Percentiles rank a stretch among this genome's conserved stretches.
These are phyloP conservation scores for Fusarium sp. DNA, from an alignment of 2,329 filamentous ascomycete genomes.

Conservation along the genomic window DNA sequence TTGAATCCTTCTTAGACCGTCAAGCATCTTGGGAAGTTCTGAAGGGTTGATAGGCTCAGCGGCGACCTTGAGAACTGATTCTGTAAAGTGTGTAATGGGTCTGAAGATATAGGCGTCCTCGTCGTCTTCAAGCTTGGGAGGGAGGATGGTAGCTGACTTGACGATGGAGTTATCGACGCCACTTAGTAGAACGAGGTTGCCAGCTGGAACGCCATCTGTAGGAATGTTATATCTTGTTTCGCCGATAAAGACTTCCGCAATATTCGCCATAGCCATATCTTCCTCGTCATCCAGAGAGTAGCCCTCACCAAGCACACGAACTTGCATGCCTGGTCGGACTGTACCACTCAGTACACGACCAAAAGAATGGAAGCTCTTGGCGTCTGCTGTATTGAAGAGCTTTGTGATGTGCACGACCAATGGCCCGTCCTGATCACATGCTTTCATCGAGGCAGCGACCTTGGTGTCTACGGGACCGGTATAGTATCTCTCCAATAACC, in stretches of 20 bases:
- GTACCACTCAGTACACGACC: constrained; percentile 94
- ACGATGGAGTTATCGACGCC: constrained; percentile 98
- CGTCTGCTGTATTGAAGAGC: constrained; percentile 89
- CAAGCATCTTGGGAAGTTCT: constrained; percentile 97
- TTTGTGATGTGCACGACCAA: constrained; percentile 94
- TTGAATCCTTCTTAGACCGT: constrained; percentile 95
- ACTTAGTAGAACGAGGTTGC: constrained; percentile 90
- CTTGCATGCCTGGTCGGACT: constrained; percentile 81
- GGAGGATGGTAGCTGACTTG: constrained; percentile 92
- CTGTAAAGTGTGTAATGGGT: constrained; percentile 92
- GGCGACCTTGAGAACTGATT: constrained; percentile 97
- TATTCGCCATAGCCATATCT: constrained; percentile 90
- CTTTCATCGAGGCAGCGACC: constrained; percentile 81
- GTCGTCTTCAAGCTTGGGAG: constrained; percentile 81
- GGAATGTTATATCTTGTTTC: constrained; percentile 94
- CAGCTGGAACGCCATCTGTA: constrained; percentile 90
- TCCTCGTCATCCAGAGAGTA: constrained; percentile 98
- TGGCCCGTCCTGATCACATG: constrained; percentile 89
- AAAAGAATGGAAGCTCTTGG: constrained; percentile 90
- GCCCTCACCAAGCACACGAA: constrained; percentile 92
- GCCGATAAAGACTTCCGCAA: constrained; percentile 88
- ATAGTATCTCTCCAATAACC: constrained; percentile 86
- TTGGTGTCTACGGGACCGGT: constrained; percentile 89
- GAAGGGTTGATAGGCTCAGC: constrained; percentile 99
- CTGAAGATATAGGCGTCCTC: constrained; percentile 97